Evolutionary conservation across 1,139 yeast genomes (phyloP), one percentile per base, ranked within the genome.

Genomic region (Entelexis paramagnoliae): DNA sequence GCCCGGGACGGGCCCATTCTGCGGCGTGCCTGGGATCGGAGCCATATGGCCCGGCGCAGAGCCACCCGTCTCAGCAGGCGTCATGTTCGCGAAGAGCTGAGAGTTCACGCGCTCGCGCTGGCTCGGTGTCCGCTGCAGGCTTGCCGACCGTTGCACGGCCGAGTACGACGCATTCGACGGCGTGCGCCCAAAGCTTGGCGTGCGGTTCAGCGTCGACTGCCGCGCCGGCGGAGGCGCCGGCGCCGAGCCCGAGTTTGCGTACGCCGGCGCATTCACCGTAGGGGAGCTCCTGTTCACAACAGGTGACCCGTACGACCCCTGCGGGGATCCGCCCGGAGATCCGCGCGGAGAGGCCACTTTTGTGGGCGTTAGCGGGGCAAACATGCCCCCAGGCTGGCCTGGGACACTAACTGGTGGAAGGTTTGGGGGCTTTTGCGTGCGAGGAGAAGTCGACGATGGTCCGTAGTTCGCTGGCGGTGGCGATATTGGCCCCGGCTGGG

Each of bases 171-270:
- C 52, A n/a, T 36, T n/a, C n/a, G 51, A 49, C 36, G 58, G 50
- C n/a, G 48, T 43, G 9, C 55, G 46, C 9, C 41, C 42, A 2
- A 54, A 44, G 32, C 51, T 48, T 24, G 43, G 29, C 26, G 34
- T 35, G 11, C 55, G 56, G 40, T 43, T 43, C 43, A 55, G 40
- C 46, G n/a, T 19, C 2, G 28, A 8, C 28, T 50, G 43, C 30
- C 57, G 52, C 17, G 58, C 40, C 70, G 74, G 66, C 78, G 85
- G 62, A 80, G 58, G 58, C n/a, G 49, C 54, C 16, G 58, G 58
- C n/a, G 55, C 55, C 11, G 19, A 24, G 6, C 40, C 34, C 17
- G 14, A 35, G 20, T 22, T 24, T 2, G 48, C 33, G 10, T 20
- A 22, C 4, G 22, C 16, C 16, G 34, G 17, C 3, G 34, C 17